phyloP scores from a whole-genome alignment of 345 rosid species.

The Murraya koenigii region DNA sequence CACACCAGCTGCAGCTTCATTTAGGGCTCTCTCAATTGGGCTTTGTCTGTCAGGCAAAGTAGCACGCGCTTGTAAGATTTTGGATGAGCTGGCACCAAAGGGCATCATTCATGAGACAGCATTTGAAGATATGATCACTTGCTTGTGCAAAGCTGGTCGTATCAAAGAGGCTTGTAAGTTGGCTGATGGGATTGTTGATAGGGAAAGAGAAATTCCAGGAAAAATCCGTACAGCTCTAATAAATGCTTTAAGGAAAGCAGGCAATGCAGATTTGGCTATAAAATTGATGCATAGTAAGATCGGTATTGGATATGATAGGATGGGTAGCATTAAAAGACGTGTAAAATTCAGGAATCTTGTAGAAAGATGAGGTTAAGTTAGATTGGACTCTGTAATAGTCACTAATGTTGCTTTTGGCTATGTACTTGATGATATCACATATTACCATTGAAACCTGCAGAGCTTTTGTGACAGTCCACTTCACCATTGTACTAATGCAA shows the following conservation, averaged over 20 bases:
- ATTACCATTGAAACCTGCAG: background rate
- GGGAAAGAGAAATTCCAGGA: slow-evolving; percentile 83
- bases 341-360: slow-evolving; percentile 69
- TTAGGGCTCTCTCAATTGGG: slow-evolving; percentile 66
- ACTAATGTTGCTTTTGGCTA: background rate
- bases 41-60: slow-evolving; percentile 89
- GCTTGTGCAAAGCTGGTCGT: slow-evolving; percentile 69
- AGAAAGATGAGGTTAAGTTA: slow-evolving; percentile 31
- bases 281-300: slow-evolving; percentile 90
- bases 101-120: slow-evolving; percentile 79
- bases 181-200: slow-evolving; percentile 82
- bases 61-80: slow-evolving; percentile 77
- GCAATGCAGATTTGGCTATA: slow-evolving; percentile 74
- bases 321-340: slow-evolving; percentile 65
- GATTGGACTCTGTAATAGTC: background rate
- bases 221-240: slow-evolving; percentile 61
- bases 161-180: slow-evolving; percentile 81
- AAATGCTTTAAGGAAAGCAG: slow-evolving; percentile 89
- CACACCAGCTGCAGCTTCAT: slow-evolving; percentile 79
- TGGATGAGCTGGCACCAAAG: slow-evolving; percentile 87
- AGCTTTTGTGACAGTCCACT: background rate
- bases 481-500: background rate
- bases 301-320: slow-evolving; percentile 78
- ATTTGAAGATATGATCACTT: slow-evolving; percentile 74
- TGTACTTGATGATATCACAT: background rate